A percentile compares a stretch with the other conserved stretches of the same genome.
Evolutionary conservation across 805 yeast species (phyloP).

Genomic region (Nakazawaea ambrosiae): DNA sequence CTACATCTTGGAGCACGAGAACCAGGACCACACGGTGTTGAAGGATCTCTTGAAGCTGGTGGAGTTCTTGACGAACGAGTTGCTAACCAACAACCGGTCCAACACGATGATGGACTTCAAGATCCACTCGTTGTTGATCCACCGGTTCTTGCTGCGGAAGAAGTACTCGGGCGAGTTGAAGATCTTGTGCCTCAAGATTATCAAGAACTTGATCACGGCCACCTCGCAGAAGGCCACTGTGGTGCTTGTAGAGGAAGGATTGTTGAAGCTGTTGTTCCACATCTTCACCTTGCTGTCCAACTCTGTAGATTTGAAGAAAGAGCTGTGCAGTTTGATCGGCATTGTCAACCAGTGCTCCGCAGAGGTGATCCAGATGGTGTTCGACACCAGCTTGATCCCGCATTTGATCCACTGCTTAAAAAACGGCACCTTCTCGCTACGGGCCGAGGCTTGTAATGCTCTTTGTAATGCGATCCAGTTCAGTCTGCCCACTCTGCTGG

Average conservation of each 20-base stretch:
- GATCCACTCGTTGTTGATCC: conserved; percentile 7
- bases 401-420: conserved; percentile 9
- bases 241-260: conserved; percentile 3
- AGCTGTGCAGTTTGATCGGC: conserved; percentile 8
- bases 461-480: conserved; percentile 11
- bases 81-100: conserved; percentile 8
- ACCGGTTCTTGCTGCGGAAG: conserved; percentile 3
- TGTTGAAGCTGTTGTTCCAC: conserved; percentile 5
- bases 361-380: conserved; percentile 7
- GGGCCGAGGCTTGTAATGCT: conserved; percentile 8
- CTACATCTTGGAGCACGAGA: conserved; percentile 1
- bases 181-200: conserved; percentile 5
- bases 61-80: conserved; percentile 10
- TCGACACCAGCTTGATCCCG: conserved; percentile 9
- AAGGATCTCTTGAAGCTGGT: conserved; percentile 6
- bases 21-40: conserved; percentile 7
- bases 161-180: conserved; percentile 5
- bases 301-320: conserved; percentile 7
- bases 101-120: conserved; percentile 8
- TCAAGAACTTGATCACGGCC: conserved; percentile 10
- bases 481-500: conserved; percentile 1
- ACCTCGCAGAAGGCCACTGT: conserved; percentile 8
- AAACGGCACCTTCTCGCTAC: background rate
- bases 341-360: conserved; percentile 8
- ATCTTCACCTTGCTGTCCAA: conserved; percentile 6